These are phyloP conservation scores for Kokia cookei DNA, from an alignment of 441 rosid species.

Conservation along the genomic window DNA sequence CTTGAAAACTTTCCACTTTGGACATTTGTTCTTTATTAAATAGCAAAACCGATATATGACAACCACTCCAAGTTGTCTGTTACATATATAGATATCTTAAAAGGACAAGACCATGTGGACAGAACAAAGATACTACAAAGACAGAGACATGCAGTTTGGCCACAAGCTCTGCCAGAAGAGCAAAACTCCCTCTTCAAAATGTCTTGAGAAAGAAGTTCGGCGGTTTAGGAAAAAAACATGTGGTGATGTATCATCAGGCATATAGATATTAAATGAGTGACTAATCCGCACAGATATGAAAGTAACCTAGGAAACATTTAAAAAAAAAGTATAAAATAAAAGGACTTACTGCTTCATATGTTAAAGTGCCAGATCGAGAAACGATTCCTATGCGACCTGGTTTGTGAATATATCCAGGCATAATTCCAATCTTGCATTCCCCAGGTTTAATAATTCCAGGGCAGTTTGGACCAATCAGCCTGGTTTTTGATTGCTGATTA, in stretches of 20 bases:
- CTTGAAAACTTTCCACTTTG: not conserved
- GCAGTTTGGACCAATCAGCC: constrained; percentile 87
- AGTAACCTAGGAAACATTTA: not conserved
- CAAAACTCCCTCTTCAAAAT: not conserved
- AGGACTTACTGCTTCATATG: constrained; percentile 85
- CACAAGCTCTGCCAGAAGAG: not conserved
- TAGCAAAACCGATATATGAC: not conserved
- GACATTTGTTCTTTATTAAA: not conserved
- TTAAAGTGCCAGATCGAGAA: constrained; percentile 88
- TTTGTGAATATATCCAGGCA: constrained; percentile 94
- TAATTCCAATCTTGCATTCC: constrained; percentile 91
- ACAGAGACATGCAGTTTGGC: not conserved
- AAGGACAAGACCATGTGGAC: not conserved
- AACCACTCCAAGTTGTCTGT: not conserved
- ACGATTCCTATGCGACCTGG: constrained; percentile 91
- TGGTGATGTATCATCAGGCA: not conserved
- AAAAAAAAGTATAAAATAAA: not conserved
- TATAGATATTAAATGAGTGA: not conserved
- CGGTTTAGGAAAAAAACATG: not conserved
- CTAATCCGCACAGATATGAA: not conserved
- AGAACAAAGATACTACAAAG: not conserved
- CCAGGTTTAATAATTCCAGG: constrained; percentile 96
- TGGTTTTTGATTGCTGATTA: constrained; percentile 78
- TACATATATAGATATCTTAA: not conserved
- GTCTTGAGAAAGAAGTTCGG: not conserved